Percentiles rank a stretch among this genome's conserved stretches.
Evolutionary conservation across 208 protist genomes (phyloP).

Genomic region (Acanthamoeba healyi): DNA sequence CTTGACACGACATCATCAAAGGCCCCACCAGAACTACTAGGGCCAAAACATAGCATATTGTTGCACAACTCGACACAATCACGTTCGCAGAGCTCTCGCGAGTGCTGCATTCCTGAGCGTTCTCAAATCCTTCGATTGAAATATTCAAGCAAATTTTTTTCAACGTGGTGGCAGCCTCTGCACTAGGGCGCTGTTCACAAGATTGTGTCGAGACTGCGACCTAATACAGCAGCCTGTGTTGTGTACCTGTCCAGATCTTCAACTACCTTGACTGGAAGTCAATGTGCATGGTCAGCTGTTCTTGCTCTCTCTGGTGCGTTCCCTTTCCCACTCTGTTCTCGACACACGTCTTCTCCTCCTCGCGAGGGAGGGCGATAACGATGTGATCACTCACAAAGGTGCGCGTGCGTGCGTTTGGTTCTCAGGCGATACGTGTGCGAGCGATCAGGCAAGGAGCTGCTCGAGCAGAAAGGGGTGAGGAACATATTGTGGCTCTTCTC

Average conservation of each 20-base stretch:
- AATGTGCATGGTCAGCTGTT: constrained; percentile 42
- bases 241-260: constrained; percentile 1
- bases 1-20: no score
- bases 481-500: constrained; percentile 66
- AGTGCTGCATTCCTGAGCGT: neutral
- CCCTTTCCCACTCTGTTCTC: neutral
- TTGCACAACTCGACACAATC: no score
- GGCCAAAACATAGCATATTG: no score
- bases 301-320: neutral
- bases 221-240: no score
- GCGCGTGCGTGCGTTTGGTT: neutral
- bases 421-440: constrained; percentile 43
- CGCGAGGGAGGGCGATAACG: neutral
- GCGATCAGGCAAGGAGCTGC: constrained; percentile 11
- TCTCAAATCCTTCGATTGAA: no score
- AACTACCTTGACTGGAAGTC: constrained; percentile 42
- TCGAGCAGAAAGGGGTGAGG: constrained; percentile 41
- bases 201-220: no score
- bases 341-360: no score
- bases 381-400: neutral
- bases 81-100: no score
- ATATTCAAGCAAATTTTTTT: neutral
- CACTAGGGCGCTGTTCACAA: no score
- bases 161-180: no score
- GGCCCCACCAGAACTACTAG: no score